Percentiles rank a stretch among this genome's conserved stretches.
These are phyloP conservation scores for Isabelozyma heimii DNA, from an alignment of 805 yeast species.

Conservation along the genomic window DNA sequence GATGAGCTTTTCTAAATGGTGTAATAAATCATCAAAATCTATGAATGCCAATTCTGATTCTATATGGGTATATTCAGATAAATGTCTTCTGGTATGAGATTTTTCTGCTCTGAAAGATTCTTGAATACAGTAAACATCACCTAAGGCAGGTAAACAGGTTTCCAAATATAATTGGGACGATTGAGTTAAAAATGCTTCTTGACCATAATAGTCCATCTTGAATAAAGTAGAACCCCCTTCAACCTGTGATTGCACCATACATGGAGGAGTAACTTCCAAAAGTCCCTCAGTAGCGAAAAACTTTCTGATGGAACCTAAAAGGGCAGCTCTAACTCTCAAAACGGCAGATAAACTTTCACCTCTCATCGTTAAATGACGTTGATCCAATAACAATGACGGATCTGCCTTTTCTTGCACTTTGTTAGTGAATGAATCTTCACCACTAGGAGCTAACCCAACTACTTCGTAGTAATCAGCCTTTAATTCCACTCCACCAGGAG, in stretches of 20 bases:
- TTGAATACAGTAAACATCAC: conserved; percentile 96
- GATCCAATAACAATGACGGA: conserved; percentile 87
- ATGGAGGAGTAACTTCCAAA: conserved; percentile 96
- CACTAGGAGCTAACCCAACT: conserved; percentile 92
- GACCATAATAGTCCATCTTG: conserved; percentile 91
- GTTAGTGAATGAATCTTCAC: conserved; percentile 94
- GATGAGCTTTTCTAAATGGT: conserved; percentile 80
- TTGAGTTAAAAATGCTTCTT: conserved; percentile 94
- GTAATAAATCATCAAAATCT: conserved; percentile 79
- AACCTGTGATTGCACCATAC: conserved; percentile 99
- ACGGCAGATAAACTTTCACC: conserved; percentile 93
- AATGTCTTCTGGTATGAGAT: conserved; percentile 97
- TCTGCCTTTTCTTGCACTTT: conserved; percentile 91
- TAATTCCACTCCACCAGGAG: conserved; percentile 97
- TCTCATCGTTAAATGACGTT: conserved; percentile 92
- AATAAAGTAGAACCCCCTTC: conserved; percentile 98
- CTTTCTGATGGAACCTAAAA: conserved; percentile 70
- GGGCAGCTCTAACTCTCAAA: conserved; percentile 88
- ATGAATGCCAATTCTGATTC: conserved; percentile 93
- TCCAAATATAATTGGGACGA: conserved; percentile 95
- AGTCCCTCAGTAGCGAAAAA: conserved; percentile 72
- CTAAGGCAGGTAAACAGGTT: conserved; percentile 92
- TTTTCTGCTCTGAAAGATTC: conserved; percentile 99
- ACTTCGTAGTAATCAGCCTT: conserved; percentile 86
- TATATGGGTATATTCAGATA: conserved; percentile 94